Evolutionary conservation across 2,329 filamentous ascomycete genomes (phyloP), one percentile per base, ranked within the genome.

Genomic region (Fusarium subtropicale): DNA sequence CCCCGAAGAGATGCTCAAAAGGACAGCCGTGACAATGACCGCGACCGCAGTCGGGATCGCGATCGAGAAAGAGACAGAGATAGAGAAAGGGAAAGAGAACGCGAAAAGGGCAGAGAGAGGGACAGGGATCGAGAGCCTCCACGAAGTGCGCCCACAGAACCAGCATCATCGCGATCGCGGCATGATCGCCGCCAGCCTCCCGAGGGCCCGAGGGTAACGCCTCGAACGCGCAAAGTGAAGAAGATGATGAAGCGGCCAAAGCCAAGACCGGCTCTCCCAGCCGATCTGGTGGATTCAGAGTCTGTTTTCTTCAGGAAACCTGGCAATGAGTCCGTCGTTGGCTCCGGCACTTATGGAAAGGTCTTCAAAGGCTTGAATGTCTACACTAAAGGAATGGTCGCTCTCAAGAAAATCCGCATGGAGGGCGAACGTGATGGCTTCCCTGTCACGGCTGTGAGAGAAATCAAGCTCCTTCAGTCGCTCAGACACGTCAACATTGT

Each of bases 291-390:
- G 13, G 83, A 85, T 8, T 97, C 94, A 0, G 91, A 95, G 46
- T 97, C 94, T 1, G 94, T 98, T 5, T 98, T 97, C 79, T 97
- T 91, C 81, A 87, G 95, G 68, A 98, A 97, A 77, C 94, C 94
- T 2, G 95, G 95, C n/a, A 97, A 98, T 73, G 95, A 97, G 77
- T 98, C 95, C 1, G 95, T 98, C 1, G 91, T 98, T 22, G 95
- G 95, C 18, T 97, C 95, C 44, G 95, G 95, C 13, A 98, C 95
- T 1, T 98, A 97, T 74, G 96, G 93, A 54, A 97, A 97, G 79
- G 94, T 97, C 7, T 97, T 97, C 84, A 97, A 97, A 78, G 94
- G 90, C n/a, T 84, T 94, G 11, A 93, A 97, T 75, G 92, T 96
- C n/a, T 97, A 97, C 77, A 97, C 92, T 2, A 92, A 92, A 72